Evolutionary conservation across 225 moss, liverwort and hornwort species (phyloP).

Genomic region (Polytrichum formosum): DNA sequence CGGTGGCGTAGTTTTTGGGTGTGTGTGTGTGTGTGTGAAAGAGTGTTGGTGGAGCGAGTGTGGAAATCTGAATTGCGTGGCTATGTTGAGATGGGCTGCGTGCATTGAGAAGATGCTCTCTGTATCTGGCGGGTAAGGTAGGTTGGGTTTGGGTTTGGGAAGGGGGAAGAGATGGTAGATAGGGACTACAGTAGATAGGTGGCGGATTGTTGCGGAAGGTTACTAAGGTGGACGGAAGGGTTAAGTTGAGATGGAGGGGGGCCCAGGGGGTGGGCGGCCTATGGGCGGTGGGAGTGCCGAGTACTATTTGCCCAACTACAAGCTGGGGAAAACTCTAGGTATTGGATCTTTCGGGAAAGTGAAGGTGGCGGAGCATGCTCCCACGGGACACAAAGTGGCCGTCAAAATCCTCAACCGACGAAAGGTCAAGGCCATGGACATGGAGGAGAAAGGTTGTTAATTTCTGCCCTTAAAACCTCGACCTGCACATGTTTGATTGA

Average conservation of each 20-base stretch:
- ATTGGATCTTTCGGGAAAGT: conserved; percentile 58
- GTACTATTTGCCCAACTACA: conserved; percentile 43
- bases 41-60: too few species aligned
- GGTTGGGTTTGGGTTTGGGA: background rate
- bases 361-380: conserved; percentile 46
- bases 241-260: conserved; percentile 33
- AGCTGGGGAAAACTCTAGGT: conserved; percentile 53
- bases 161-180: background rate
- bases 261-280: conserved; percentile 22
- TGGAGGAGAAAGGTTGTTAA: conserved; percentile 53
- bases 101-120: background rate
- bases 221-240: conserved; percentile 11
- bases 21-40: too few species aligned
- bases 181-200: conserved; percentile 10
- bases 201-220: background rate
- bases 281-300: conserved; percentile 21
- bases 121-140: background rate
- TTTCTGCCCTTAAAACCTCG: too few species aligned
- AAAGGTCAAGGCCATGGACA: conserved; percentile 50
- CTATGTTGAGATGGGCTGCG: too few species aligned
- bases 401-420: conserved; percentile 48
- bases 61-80: too few species aligned
- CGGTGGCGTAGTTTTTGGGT: too few species aligned
- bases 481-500: too few species aligned
- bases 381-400: conserved; percentile 49